These are phyloP conservation scores for Pleurotus tuoliensis DNA, from an alignment of 768 basidiomycete species.

Conservation along the genomic window DNA sequence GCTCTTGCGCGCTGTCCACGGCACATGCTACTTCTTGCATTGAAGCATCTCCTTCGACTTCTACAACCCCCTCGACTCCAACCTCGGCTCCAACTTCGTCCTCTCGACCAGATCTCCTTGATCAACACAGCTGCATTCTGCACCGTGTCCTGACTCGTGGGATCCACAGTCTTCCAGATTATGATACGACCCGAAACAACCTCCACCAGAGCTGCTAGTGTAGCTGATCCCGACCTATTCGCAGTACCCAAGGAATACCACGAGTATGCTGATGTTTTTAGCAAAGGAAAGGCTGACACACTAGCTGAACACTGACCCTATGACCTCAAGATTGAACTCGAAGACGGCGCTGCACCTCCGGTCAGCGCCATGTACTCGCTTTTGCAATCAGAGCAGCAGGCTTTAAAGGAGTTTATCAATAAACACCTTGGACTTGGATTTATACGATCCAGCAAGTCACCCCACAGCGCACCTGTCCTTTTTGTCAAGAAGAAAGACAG, in stretches of 20 bases:
- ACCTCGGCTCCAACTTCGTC: constrained; percentile 12
- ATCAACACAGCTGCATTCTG: background rate
- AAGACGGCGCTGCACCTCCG: background rate
- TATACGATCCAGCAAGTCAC: constrained; percentile 20
- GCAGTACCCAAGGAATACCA: constrained; percentile 23
- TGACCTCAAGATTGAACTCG: constrained; percentile 17
- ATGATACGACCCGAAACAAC: too few species aligned
- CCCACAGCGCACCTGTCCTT: constrained; percentile 18
- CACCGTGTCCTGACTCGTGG: background rate
- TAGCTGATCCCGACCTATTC: constrained; percentile 4
- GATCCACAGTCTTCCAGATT: background rate
- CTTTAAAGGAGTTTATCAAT: constrained; percentile 23
- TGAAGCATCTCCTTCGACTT: constrained; percentile 3
- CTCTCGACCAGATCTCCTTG: background rate
- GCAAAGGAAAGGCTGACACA: constrained; percentile 17
- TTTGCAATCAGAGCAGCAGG: constrained; percentile 17
- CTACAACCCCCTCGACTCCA: background rate
- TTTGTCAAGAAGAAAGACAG: constrained; percentile 21
- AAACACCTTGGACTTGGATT: constrained; percentile 24
- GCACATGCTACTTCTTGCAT: constrained; percentile 9
- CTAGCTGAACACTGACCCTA: constrained; percentile 30
- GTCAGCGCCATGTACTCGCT: constrained; percentile 21
- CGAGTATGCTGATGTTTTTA: constrained; percentile 22
- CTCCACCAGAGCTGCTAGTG: background rate
- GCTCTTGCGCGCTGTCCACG: too few species aligned